Conservation (phyloP, 495 filamentous ascomycete species). For the Lasiosphaeris hirsuta region DNA sequence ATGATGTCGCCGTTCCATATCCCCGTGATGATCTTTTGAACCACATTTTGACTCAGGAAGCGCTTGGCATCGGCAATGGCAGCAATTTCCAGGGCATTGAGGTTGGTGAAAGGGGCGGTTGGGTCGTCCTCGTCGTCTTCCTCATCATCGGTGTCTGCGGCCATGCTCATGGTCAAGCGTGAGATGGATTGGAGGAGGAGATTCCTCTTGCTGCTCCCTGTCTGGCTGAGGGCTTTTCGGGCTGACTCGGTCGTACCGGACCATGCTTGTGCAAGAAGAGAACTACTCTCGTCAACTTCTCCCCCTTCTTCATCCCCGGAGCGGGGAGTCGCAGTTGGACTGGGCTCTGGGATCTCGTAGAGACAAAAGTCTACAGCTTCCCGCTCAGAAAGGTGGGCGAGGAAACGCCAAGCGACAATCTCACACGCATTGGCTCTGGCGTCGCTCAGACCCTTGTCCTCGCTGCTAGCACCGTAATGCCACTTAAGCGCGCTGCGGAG, state of each 20-base stretch:
- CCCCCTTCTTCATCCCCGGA: conserved; percentile 25
- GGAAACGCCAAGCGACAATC: conserved; percentile 86
- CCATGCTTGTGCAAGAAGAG: conserved; percentile 32
- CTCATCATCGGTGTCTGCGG: conserved; percentile 35
- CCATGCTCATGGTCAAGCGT: conserved; percentile 43
- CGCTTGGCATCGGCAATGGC: conserved; percentile 85
- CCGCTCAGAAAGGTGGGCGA: conserved; percentile 71
- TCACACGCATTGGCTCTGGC: conserved; percentile 83
- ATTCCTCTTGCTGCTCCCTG: conserved; percentile 27
- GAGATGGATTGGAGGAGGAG: conserved; percentile 45
- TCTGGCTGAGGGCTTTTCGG: conserved; percentile 12
- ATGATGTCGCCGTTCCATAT: conserved; percentile 92
- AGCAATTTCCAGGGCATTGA: conserved; percentile 89
- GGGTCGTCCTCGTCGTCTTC: conserved; percentile 52
- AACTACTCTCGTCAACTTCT: conserved; percentile 38
- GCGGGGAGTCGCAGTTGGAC: conserved; percentile 10
- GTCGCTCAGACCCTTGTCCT: conserved; percentile 69
- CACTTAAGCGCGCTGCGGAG: conserved; percentile 68
- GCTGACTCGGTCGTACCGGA: conserved; percentile 18
- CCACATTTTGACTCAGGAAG: conserved; percentile 79
- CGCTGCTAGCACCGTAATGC: conserved; percentile 61
- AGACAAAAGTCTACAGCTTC: conserved; percentile 82
- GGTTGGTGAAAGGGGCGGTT: conserved; percentile 64
- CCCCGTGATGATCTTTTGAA: conserved; percentile 83
- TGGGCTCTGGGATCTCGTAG: conserved; percentile 63